Conservation (phyloP, 192 early-diverging fungal genomes). For the Lobosporangium transversale region DNA sequence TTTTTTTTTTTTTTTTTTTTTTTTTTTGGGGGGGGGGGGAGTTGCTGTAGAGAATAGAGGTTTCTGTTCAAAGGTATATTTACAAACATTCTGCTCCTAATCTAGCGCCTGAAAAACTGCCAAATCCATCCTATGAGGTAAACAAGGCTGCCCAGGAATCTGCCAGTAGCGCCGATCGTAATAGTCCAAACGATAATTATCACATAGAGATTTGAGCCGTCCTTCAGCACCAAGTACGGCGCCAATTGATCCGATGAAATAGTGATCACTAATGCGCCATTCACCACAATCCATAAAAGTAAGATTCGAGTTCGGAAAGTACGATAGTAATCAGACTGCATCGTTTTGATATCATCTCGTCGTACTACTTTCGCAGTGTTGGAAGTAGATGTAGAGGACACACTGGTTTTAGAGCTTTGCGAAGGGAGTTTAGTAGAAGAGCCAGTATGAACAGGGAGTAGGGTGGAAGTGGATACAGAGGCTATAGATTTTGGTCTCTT, state of each 20-base stretch:
- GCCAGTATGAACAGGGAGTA: constrained; percentile 14
- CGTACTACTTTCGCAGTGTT: constrained; percentile 9
- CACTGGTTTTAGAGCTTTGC: not conserved
- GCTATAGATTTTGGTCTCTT: constrained; percentile 14
- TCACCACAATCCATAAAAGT: constrained; percentile 41
- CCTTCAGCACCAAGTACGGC: constrained; percentile 29
- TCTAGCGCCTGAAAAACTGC: constrained; percentile 17
- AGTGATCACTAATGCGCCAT: constrained; percentile 40
- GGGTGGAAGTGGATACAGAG: constrained; percentile 4
- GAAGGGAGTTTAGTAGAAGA: not conserved
- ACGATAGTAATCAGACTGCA: constrained; percentile 47
- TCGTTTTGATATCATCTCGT: constrained; percentile 38
- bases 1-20: too few relatives aligned
- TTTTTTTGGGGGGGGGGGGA: too few relatives aligned
- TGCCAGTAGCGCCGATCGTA: constrained; percentile 39
- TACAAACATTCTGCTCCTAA: not conserved
- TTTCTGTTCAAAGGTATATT: too few relatives aligned
- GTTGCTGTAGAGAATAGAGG: too few relatives aligned
- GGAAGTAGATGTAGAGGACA: not conserved
- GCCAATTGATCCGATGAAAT: constrained; percentile 49
- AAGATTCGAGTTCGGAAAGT: constrained; percentile 40
- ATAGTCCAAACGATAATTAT: constrained; percentile 46
- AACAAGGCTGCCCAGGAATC: constrained; percentile 38
- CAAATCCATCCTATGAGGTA: constrained; percentile 42
- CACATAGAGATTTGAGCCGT: constrained; percentile 49